phyloP scores from a whole-genome alignment of 2,329 filamentous ascomycete genomes.

The Nemania sp. region DNA sequence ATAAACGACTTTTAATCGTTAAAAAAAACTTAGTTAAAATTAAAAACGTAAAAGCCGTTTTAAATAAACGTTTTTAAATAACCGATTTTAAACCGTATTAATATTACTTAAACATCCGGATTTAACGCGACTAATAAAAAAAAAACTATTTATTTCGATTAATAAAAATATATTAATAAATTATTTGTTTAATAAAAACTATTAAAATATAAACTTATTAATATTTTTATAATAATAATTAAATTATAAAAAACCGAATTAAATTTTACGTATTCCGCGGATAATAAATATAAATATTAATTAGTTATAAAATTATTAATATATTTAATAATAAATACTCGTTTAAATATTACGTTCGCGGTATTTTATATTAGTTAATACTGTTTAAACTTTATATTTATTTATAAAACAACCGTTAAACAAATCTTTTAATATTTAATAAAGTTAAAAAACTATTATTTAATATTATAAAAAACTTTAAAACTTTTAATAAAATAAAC shows the following conservation, averaged over 20 bases:
- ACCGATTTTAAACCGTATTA: background rate
- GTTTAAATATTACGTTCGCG: background rate
- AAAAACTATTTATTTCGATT: slow-evolving; percentile 13
- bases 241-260: slow-evolving; percentile 8
- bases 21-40: background rate
- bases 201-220: background rate
- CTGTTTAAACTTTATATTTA: slow-evolving; percentile 1
- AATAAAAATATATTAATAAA: slow-evolving; percentile 12
- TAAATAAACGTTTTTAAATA: slow-evolving; percentile 7
- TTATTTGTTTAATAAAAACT: background rate
- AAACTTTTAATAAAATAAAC: background rate
- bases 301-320: slow-evolving; percentile 7
- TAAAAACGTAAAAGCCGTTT: background rate
- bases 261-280: background rate
- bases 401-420: slow-evolving; percentile 1
- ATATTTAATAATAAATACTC: slow-evolving; percentile 4
- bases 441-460: background rate
- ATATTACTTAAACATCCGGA: slow-evolving; percentile 8
- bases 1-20: slow-evolving; percentile 1
- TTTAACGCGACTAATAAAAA: background rate
- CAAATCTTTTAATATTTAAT: background rate
- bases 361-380: slow-evolving; percentile 6
- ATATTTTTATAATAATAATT: slow-evolving; percentile 8
- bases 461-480: background rate
- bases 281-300: slow-evolving; percentile 10